Evolutionary conservation across 23 red algal species (phyloP), one percentile per base, ranked within the genome.

Genomic region (Pyropia haitanensis): DNA sequence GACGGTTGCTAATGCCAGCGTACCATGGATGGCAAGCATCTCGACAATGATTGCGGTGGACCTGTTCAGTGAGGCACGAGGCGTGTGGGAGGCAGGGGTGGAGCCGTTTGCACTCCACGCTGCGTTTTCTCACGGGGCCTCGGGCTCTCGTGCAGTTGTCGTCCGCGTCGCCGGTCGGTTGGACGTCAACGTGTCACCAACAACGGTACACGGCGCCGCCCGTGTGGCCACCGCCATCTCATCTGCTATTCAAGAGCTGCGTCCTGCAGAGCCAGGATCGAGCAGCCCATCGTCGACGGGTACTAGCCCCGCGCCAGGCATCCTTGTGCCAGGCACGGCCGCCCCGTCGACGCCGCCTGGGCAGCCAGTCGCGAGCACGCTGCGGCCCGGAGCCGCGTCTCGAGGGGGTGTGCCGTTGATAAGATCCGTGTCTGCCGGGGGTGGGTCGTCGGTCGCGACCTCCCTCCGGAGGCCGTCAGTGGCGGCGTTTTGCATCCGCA

Each of bases 1-100:
- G 28, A 60, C 52, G 39, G 46, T 81, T 34, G 21, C 78, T 9
- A 64, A 65, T 30, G 76, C 76, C 49, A 89, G 79, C 39, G 58
- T 80, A 23, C 76, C 84, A 9, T 89, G 84, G 84, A 34, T 89
- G 17, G 60, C 70, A 2, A 73, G 82, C 27, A 56, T 70, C 7
- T 63, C 69, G 14, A 20, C 82, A 14, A 77, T 77, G 50, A 72
- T 94, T 72, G 72, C 79, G 2, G 61, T 84, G 33, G 71, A 86
- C 50, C 88, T 94, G 18, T 94, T 86, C 50, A 75, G 82, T 62
- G 88, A 94, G 71, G 63, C 81, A 49, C 73, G 78, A 44, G 88
- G 88, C 21, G 81, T 72, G 67, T 94, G 88, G 88, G 79, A 87
- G 73, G 76, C 79, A 13, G 65, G 70, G 10, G 62, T 94, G 58